Evolutionary conservation across 2,329 filamentous ascomycete species (phyloP).

Genomic region (Aspergillus awamori): DNA sequence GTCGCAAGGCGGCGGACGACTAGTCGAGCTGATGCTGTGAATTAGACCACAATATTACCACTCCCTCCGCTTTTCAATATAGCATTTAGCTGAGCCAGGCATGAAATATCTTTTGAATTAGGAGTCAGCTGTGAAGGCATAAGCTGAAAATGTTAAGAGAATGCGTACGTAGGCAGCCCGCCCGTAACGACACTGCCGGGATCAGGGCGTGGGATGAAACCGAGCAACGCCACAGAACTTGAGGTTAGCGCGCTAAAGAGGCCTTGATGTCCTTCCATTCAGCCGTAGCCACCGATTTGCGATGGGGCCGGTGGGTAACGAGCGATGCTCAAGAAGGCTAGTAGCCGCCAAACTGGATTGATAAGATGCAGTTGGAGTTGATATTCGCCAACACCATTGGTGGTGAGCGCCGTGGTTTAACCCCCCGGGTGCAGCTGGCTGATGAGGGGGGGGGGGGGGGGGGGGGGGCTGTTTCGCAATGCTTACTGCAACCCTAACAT

Average conservation of each 20-base stretch:
- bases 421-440: slow-evolving; percentile 2
- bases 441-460: background rate
- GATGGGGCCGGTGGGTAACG: background rate
- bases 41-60: too few species aligned
- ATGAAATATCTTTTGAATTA: background rate
- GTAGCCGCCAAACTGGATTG: slow-evolving; percentile 9
- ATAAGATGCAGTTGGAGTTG: slow-evolving; percentile 7
- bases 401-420: background rate
- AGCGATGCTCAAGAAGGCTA: slow-evolving; percentile 2
- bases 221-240: slow-evolving; percentile 7
- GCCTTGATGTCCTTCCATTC: background rate
- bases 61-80: too few species aligned
- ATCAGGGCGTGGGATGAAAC: background rate
- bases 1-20: too few species aligned
- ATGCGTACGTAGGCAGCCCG: background rate
- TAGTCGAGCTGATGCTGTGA: too few species aligned
- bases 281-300: background rate
- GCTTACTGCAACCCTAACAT: slow-evolving; percentile 4
- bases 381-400: slow-evolving; percentile 6
- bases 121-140: background rate
- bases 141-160: background rate
- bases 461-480: background rate
- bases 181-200: background rate
- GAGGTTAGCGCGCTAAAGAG: slow-evolving; percentile 8
- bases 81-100: too few species aligned